Conservation (phyloP, 768 basidiomycete species). For the Auriscalpium microsporum region DNA sequence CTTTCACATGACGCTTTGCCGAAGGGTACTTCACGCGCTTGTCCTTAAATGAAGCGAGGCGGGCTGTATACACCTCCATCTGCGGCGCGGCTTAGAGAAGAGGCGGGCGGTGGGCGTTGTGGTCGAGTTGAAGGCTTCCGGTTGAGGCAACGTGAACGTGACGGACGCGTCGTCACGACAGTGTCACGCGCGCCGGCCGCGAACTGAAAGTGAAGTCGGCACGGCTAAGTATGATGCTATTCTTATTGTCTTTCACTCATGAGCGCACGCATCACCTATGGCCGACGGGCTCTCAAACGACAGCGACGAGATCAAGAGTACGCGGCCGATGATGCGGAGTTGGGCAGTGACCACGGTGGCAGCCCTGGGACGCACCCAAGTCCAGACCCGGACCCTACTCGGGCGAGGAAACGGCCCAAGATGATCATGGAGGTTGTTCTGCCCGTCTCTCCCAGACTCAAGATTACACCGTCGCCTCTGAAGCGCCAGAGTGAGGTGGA, state of each 20-base stretch:
- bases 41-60: constrained; percentile 64
- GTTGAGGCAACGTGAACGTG: neutral
- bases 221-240: neutral
- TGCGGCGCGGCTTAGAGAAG: neutral
- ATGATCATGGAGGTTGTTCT: constrained; percentile 23
- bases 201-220: neutral
- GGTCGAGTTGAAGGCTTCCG: neutral
- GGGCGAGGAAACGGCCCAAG: constrained; percentile 25
- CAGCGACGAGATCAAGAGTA: neutral
- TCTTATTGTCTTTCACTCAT: neutral
- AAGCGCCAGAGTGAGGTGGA: too few relatives aligned
- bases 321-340: too few relatives aligned
- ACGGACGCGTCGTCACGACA: constrained; percentile 4
- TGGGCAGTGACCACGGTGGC: constrained; percentile 1
- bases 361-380: constrained; percentile 1
- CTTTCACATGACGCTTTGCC: constrained; percentile 34
- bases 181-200: neutral
- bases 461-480: too few relatives aligned
- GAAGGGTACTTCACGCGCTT: constrained; percentile 48
- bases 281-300: constrained; percentile 1
- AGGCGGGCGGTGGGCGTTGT: neutral
- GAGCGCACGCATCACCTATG: constrained; percentile 7
- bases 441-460: constrained; percentile 3
- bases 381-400: neutral
- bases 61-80: constrained; percentile 18